These are phyloP conservation scores for Hemileia vastatrix DNA, from an alignment of 1,284 basidiomycete genomes.

Conservation along the genomic window DNA sequence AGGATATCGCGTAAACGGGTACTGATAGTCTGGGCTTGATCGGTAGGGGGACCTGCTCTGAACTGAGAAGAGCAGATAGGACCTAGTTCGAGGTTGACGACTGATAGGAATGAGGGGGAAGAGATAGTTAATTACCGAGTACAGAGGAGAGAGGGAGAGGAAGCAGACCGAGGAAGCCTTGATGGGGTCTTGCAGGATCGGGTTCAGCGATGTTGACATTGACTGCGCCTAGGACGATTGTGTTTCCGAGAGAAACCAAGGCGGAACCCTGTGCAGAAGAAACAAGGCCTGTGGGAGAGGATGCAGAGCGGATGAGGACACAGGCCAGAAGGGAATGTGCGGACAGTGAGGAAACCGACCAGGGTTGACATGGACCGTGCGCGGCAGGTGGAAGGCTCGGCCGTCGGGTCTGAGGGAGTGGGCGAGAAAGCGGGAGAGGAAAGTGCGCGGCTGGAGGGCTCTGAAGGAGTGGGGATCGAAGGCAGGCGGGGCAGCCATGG, in stretches of 20 bases:
- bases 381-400: no score
- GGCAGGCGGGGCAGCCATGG: no score
- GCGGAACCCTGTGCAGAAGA: conserved; percentile 82
- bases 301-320: no score
- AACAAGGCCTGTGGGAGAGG: no score
- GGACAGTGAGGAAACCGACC: no score
- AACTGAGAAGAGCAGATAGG: conserved; percentile 85
- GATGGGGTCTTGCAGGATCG: conserved; percentile 59
- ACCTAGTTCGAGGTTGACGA: conserved; percentile 80
- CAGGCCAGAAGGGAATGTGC: no score
- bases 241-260: conserved; percentile 76
- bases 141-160: background rate
- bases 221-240: conserved; percentile 82
- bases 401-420: no score
- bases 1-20: conserved; percentile 68
- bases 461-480: no score
- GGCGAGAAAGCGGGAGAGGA: no score
- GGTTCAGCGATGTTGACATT: conserved; percentile 91
- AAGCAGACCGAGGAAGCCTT: conserved; percentile 68
- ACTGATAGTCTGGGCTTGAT: conserved; percentile 80
- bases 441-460: no score
- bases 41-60: conserved; percentile 83
- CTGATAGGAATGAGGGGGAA: conserved; percentile 47
- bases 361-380: no score
- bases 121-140: no score